Conservation (phyloP, 805 yeast species). For the Ogataea corticis region DNA sequence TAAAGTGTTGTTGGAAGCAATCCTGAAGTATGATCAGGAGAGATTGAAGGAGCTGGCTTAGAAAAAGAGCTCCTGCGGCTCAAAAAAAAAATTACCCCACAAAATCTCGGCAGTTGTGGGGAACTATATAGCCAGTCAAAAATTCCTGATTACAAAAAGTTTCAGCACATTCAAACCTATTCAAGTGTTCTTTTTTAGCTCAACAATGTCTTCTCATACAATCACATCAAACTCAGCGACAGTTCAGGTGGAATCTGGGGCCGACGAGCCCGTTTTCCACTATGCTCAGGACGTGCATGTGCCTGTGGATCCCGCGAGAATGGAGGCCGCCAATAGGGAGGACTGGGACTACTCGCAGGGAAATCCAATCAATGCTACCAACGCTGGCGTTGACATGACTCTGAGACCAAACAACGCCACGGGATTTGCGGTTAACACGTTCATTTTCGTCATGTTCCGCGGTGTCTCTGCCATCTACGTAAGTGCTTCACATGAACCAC, state of each 20-base stretch:
- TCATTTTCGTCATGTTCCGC: slow-evolving; percentile 12
- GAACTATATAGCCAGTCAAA: too few species aligned
- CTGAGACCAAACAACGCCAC: slow-evolving; percentile 12
- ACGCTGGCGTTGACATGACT: slow-evolving; percentile 8
- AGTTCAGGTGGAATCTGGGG: not conserved
- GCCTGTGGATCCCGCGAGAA: slow-evolving; percentile 7
- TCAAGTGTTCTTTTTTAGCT: too few species aligned
- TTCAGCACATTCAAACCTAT: too few species aligned
- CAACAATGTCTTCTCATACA: slow-evolving; percentile 1
- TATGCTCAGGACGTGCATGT: slow-evolving; percentile 8
- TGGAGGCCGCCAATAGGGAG: slow-evolving; percentile 12
- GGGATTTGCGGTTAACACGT: slow-evolving; percentile 9
- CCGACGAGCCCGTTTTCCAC: not conserved
- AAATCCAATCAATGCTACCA: slow-evolving; percentile 9
- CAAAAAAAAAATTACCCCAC: slow-evolving; percentile 2
- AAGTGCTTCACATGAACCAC: too few species aligned
- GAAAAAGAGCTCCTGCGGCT: not conserved
- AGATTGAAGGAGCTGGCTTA: not conserved
- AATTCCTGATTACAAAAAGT: too few species aligned
- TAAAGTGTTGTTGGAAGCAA: slow-evolving; percentile 53
- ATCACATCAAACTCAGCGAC: not conserved
- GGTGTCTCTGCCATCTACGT: slow-evolving; percentile 13
- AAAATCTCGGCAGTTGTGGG: not conserved
- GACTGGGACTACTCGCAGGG: slow-evolving; percentile 14
- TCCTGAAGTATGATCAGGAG: slow-evolving; percentile 29